A percentile compares a stretch with the other conserved stretches of the same genome.
phyloP scores from a whole-genome alignment of 1,284 basidiomycete genomes.

The Pseudozyma hubeiensis region DNA sequence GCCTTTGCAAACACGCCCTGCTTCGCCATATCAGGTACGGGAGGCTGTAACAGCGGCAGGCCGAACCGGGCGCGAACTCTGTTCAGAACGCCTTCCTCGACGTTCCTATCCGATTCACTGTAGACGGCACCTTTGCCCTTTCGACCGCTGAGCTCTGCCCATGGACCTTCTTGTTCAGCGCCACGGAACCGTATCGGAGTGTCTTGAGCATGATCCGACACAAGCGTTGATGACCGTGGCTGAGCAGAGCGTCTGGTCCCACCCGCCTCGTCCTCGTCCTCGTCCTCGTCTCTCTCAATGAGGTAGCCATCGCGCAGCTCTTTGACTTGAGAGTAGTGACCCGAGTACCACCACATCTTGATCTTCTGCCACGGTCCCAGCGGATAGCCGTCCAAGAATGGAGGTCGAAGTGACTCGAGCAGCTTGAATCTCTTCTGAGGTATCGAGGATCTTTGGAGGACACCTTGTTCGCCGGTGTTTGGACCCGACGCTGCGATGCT shows the following conservation, averaged over 20 bases:
- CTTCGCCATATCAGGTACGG: constrained; percentile 1
- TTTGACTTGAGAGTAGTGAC: constrained; percentile 50
- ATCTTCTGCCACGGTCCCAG: constrained; percentile 58
- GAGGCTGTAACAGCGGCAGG: constrained; percentile 26
- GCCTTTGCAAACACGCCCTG: constrained; percentile 15
- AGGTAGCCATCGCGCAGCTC: constrained; percentile 45
- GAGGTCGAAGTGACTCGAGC: constrained; percentile 63
- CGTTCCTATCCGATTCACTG: constrained; percentile 42
- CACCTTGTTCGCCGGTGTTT: constrained; percentile 12
- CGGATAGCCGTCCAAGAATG: constrained; percentile 66
- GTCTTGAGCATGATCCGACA: background rate
- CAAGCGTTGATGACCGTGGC: background rate
- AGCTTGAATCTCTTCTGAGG: constrained; percentile 49
- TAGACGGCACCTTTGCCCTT: constrained; percentile 44
- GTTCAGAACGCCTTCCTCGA: constrained; percentile 43
- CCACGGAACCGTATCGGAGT: constrained; percentile 35
- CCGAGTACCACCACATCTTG: constrained; percentile 55
- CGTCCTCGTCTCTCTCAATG: constrained; percentile 45
- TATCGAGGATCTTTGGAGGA: constrained; percentile 33
- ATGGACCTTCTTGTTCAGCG: constrained; percentile 38
- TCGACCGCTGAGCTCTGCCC: constrained; percentile 40
- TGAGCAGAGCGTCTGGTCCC: background rate
- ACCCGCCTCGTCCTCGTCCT: constrained; percentile 24
- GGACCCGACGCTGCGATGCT: background rate
- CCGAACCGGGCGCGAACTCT: constrained; percentile 29